Conservation (phyloP, 495 filamentous ascomycete species). For the Darksidea phi region DNA sequence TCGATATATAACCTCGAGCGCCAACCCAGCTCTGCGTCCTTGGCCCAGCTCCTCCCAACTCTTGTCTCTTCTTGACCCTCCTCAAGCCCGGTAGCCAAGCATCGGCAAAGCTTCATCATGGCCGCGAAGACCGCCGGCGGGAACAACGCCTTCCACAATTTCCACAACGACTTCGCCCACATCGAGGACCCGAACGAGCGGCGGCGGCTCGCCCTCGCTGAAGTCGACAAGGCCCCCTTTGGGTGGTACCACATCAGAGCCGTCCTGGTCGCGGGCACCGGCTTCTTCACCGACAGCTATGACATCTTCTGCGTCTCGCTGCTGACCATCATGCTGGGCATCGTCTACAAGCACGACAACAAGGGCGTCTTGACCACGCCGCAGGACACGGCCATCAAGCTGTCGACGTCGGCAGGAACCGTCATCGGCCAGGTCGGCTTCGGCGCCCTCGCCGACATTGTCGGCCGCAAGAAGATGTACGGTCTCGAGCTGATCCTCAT, state of each 20-base stretch:
- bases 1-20: too few relatives aligned
- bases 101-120: conserved; percentile 15
- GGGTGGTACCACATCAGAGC: conserved; percentile 78
- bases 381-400: conserved; percentile 79
- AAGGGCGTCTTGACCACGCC: conserved; percentile 50
- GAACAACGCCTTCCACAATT: conserved; percentile 37
- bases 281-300: conserved; percentile 81
- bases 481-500: conserved; percentile 85
- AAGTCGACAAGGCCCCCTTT: conserved; percentile 78
- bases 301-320: conserved; percentile 79
- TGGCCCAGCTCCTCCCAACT: neutral
- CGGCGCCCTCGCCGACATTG: conserved; percentile 74
- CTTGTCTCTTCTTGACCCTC: conserved; percentile 1
- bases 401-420: conserved; percentile 81
- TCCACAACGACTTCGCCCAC: conserved; percentile 47
- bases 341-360: conserved; percentile 67
- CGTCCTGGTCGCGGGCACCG: conserved; percentile 74
- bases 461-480: conserved; percentile 83
- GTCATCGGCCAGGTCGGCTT: conserved; percentile 83
- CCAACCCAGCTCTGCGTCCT: too few relatives aligned
- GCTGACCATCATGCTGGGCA: conserved; percentile 60
- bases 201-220: conserved; percentile 68
- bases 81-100: conserved; percentile 1
- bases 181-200: conserved; percentile 71
- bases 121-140: conserved; percentile 28